These are phyloP conservation scores for Saturnispora sekii DNA, from an alignment of 805 yeast genomes.

Conservation along the genomic window DNA sequence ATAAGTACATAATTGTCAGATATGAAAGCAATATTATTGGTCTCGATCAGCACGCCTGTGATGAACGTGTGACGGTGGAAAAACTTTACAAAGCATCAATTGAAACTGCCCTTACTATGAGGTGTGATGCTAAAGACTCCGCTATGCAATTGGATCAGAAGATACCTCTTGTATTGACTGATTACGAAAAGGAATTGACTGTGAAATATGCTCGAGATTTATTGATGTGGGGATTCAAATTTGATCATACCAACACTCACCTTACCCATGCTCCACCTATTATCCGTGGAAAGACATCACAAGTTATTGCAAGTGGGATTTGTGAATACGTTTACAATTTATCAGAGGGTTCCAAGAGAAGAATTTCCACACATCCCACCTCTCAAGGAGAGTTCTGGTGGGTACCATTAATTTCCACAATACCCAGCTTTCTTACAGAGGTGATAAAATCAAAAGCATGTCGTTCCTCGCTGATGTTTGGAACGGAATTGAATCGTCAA, in stretches of 20 bases:
- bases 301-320: constrained; percentile 1
- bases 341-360: not conserved
- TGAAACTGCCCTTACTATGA: constrained; percentile 11
- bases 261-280: constrained; percentile 36
- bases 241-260: not conserved
- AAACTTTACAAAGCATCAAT: constrained; percentile 31
- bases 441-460: constrained; percentile 56
- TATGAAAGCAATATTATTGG: constrained; percentile 22
- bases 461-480: constrained; percentile 62
- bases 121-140: no score
- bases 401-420: constrained; percentile 18
- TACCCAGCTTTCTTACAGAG: constrained; percentile 46
- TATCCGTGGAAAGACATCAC: constrained; percentile 11
- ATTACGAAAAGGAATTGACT: constrained; percentile 28
- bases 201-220: constrained; percentile 23
- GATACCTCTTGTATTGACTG: constrained; percentile 18
- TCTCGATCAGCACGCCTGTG: constrained; percentile 81
- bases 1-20: constrained; percentile 49
- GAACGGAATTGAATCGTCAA: constrained; percentile 34
- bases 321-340: constrained; percentile 8
- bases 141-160: constrained; percentile 6
- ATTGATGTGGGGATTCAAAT: constrained; percentile 36
- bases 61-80: constrained; percentile 65
- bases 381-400: constrained; percentile 3
- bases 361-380: no score